A percentile compares a stretch with the other conserved stretches of the same genome.
Conservation (phyloP, 768 basidiomycete species). For the Naematelia encephala region DNA sequence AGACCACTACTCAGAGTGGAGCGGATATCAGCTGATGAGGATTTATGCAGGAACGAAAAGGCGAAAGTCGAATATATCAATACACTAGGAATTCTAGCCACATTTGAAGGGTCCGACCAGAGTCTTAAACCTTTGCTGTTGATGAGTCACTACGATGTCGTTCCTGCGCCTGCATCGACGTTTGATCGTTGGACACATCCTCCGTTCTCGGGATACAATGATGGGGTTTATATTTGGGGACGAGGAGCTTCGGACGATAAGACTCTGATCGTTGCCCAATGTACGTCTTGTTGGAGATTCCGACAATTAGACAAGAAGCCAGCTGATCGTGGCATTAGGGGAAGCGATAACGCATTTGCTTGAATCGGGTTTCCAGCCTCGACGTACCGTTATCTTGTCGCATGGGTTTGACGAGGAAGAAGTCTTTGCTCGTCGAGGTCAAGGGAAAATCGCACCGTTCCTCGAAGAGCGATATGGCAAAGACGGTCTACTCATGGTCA, state of each 20-base stretch:
- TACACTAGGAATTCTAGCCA: slow-evolving; percentile 43
- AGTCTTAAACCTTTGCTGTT: slow-evolving; percentile 44
- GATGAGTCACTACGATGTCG: slow-evolving; percentile 49
- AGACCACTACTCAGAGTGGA: background rate
- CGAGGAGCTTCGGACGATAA: slow-evolving; percentile 47
- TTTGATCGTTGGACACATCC: slow-evolving; percentile 45
- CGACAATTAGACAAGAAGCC: background rate
- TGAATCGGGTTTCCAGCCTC: slow-evolving; percentile 36
- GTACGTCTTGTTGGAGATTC: slow-evolving; percentile 16
- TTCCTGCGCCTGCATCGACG: slow-evolving; percentile 42
- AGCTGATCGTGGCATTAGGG: slow-evolving; percentile 17
- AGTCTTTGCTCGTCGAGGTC: slow-evolving; percentile 43
- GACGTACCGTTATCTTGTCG: slow-evolving; percentile 42
- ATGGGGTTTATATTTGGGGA: slow-evolving; percentile 42
- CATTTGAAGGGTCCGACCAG: slow-evolving; percentile 42
- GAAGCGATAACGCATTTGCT: slow-evolving; percentile 46
- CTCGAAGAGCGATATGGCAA: slow-evolving; percentile 43
- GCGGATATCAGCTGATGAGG: background rate
- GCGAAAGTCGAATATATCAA: slow-evolving; percentile 46
- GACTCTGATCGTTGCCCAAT: slow-evolving; percentile 45
- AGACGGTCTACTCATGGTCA: slow-evolving; percentile 42
- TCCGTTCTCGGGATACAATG: slow-evolving; percentile 43
- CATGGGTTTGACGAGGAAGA: slow-evolving; percentile 48
- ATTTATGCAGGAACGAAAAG: slow-evolving; percentile 31
- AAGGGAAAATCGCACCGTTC: slow-evolving; percentile 42